Evolutionary conservation across 352 stramenopile genomes (phyloP), one percentile per base, ranked within the genome.

Genomic region (Globisporangium cylindrosporum): DNA sequence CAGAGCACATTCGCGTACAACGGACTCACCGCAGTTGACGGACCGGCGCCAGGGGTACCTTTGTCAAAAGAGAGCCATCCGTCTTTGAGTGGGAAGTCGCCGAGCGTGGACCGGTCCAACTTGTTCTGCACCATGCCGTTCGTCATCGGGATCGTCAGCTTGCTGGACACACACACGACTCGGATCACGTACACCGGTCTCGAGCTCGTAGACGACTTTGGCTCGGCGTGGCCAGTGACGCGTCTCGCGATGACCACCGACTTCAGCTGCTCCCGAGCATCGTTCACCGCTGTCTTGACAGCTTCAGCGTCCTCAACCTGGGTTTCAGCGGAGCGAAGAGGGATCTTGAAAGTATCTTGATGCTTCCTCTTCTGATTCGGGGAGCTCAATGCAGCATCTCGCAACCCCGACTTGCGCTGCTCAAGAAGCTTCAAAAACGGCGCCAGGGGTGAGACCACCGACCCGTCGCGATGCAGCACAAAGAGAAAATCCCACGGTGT

Each of bases 11-110:
- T 56, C 55, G 57, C 24, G 55, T 60, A 64, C 57, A 22, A 48
- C 0, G 57, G 64, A 5, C 29, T 41, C 10, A 24, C 53, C 7
- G 34, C 25, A 7, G 36, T n/a, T 1, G 29, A 34, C 10, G 36
- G 15, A 18, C 38, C 55, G 27, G 38, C 14, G 41, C 55, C 56
- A 18, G n/a, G 7, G 54, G 9, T 34, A 2, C 22, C 27, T 15
- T 41, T 53, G 32, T 62, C 49, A 36, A 62, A 59, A 34, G 25
- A 41, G 49, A 71, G 66, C 66, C 66, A 71, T 9, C 66, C 66
- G 12, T 62, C 59, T 34, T 71, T 71, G 59, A 59, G 43, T 36
- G 54, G 59, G 36, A 41, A 64, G 22, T 36, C 56, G 9, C 27
- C 41, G 15, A 32, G 64, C 18, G 24, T 61, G 27, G 32, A 59